Percentiles rank a stretch among this genome's conserved stretches.
These are phyloP conservation scores for Sugiyamaella pinicola DNA, from an alignment of 1,139 yeast genomes.

Conservation along the genomic window DNA sequence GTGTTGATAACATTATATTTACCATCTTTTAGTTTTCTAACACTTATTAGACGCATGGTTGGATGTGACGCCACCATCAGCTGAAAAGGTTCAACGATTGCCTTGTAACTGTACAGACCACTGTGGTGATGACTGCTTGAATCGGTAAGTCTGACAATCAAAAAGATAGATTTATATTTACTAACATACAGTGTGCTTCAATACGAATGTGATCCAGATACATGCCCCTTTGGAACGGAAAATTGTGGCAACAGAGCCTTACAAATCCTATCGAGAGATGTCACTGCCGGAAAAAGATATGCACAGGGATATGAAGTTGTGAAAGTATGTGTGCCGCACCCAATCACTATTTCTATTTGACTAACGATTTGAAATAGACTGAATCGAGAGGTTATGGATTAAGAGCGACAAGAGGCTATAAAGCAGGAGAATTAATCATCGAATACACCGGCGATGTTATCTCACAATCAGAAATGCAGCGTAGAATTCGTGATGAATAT, in stretches of 20 bases:
- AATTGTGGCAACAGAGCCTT: conserved; percentile 48
- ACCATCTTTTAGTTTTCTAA: conserved; percentile 1
- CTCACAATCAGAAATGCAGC: conserved; percentile 40
- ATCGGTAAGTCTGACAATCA: conserved; percentile 28
- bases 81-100: conserved; percentile 29
- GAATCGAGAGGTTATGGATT: conserved; percentile 45
- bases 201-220: conserved; percentile 43
- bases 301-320: conserved; percentile 43
- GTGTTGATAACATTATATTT: not conserved
- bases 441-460: conserved; percentile 51
- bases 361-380: conserved; percentile 26
- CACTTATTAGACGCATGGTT: conserved; percentile 32
- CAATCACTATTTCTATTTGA: not conserved
- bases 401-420: conserved; percentile 42
- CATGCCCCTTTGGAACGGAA: conserved; percentile 41
- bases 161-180: not conserved
- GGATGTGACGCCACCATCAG: conserved; percentile 33
- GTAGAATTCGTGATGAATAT: conserved; percentile 38
- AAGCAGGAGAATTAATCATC: conserved; percentile 45
- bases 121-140: conserved; percentile 45
- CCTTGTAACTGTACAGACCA: conserved; percentile 39
- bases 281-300: conserved; percentile 32
- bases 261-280: conserved; percentile 31
- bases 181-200: conserved; percentile 33
- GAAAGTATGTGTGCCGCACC: conserved; percentile 24